Conservation (phyloP, 2,329 filamentous ascomycete genomes). For the Rugonectria rugulosa region DNA sequence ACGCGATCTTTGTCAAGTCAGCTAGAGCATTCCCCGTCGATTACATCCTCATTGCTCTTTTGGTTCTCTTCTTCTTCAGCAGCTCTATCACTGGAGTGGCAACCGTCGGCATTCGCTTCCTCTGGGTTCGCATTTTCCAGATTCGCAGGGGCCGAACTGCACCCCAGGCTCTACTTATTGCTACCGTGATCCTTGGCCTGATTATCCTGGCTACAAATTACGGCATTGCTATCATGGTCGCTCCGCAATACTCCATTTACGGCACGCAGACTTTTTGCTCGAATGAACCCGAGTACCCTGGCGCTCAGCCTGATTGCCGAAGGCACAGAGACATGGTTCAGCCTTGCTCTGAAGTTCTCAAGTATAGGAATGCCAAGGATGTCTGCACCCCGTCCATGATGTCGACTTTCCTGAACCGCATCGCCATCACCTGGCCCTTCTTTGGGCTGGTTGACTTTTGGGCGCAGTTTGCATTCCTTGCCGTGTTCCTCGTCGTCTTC, state of each 20-base stretch:
- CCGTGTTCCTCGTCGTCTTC: conserved; percentile 83
- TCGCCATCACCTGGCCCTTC: conserved; percentile 93
- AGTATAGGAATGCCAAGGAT: conserved; percentile 73
- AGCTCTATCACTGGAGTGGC: conserved; percentile 88
- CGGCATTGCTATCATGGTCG: conserved; percentile 89
- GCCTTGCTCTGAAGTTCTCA: conserved; percentile 80
- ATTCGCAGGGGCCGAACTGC: conserved; percentile 89
- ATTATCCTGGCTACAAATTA: conserved; percentile 94
- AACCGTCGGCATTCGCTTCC: conserved; percentile 88
- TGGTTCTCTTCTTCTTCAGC: conserved; percentile 88
- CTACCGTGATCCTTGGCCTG: conserved; percentile 88
- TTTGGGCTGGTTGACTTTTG: conserved; percentile 95
- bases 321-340: conserved; percentile 75
- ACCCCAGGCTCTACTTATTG: conserved; percentile 89
- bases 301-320: conserved; percentile 77
- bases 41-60: conserved; percentile 85
- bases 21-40: conserved; percentile 89
- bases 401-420: conserved; percentile 90
- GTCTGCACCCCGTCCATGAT: conserved; percentile 92
- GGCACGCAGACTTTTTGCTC: conserved; percentile 95
- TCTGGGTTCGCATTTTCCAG: conserved; percentile 93
- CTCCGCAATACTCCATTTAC: conserved; percentile 93
- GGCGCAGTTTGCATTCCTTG: conserved; percentile 93
- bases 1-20: conserved; percentile 80
- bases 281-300: conserved; percentile 67